Evolutionary conservation across 176 grass and related monocot species (phyloP).

Genomic region (Avena eriantha): DNA sequence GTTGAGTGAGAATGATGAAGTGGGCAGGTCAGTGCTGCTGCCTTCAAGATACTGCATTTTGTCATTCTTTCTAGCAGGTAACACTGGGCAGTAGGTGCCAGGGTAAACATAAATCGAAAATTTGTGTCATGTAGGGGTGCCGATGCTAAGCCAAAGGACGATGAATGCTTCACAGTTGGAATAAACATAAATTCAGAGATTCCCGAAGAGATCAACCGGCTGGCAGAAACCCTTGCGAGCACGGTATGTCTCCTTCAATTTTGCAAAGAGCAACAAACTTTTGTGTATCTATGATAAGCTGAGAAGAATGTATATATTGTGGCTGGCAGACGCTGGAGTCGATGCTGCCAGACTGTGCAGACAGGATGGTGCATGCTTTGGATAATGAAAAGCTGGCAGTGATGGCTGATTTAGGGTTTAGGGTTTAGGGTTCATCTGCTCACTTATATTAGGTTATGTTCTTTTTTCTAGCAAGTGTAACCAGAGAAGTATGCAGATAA

Average conservation of each 20-base stretch:
- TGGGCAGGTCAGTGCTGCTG: constrained; percentile 48
- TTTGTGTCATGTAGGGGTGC: constrained; percentile 10
- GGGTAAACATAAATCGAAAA: background rate
- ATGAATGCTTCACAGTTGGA: background rate
- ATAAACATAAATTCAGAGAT: background rate
- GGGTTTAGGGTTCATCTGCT: too few species aligned
- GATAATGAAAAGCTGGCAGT: background rate
- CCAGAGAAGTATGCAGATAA: too few species aligned
- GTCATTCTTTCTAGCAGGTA: background rate
- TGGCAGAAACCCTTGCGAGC: background rate
- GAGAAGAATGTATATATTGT: background rate
- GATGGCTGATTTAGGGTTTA: background rate
- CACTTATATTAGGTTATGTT: too few species aligned
- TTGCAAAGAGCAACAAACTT: background rate
- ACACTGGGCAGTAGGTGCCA: background rate
- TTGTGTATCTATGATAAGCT: background rate
- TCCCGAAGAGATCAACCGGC: background rate
- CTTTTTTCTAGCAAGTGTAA: too few species aligned
- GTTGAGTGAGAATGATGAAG: constrained; percentile 52
- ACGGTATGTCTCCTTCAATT: constrained; percentile 4
- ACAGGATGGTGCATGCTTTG: background rate
- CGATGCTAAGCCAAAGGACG: background rate
- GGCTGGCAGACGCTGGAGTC: constrained; percentile 8
- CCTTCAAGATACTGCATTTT: background rate
- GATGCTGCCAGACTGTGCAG: background rate